Conservation (phyloP, 2,329 filamentous ascomycete species). For the Fusarium pseudonygamai region DNA sequence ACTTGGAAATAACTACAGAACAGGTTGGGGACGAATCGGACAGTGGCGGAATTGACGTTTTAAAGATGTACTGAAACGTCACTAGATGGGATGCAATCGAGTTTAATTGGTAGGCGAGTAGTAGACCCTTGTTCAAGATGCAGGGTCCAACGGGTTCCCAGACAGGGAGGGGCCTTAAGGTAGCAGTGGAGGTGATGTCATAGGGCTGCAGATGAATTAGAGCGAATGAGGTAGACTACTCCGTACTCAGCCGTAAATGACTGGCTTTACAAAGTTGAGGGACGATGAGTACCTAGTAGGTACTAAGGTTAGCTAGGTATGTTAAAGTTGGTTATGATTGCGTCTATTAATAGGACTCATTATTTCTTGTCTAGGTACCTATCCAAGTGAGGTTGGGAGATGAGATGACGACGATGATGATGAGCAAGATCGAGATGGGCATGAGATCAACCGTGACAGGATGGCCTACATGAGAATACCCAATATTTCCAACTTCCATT, state of each 20-base stretch:
- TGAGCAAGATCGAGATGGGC: neutral
- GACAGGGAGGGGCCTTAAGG: neutral
- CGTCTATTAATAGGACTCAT: neutral
- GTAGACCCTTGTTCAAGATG: conserved; percentile 4
- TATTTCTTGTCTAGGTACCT: neutral
- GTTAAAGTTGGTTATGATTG: neutral
- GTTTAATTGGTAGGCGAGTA: conserved; percentile 28
- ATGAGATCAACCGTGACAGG: neutral
- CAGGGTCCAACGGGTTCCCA: conserved; percentile 36
- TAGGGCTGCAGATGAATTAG: conserved; percentile 14
- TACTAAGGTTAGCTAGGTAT: no score
- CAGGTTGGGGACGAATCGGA: neutral
- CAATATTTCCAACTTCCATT: neutral
- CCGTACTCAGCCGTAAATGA: neutral
- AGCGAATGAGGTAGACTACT: neutral
- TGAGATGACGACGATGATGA: neutral
- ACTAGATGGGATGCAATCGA: conserved; percentile 17
- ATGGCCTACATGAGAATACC: neutral
- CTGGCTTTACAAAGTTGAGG: neutral
- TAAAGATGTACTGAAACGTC: conserved; percentile 28
- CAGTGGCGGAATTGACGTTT: conserved; percentile 25
- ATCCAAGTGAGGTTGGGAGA: neutral
- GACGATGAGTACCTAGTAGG: neutral
- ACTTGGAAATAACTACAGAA: conserved; percentile 22
- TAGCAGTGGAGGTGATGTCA: conserved; percentile 40